Evolutionary conservation across 768 basidiomycete species (phyloP), one percentile per base, ranked within the genome.

Genomic region (Trametes meyenii): DNA sequence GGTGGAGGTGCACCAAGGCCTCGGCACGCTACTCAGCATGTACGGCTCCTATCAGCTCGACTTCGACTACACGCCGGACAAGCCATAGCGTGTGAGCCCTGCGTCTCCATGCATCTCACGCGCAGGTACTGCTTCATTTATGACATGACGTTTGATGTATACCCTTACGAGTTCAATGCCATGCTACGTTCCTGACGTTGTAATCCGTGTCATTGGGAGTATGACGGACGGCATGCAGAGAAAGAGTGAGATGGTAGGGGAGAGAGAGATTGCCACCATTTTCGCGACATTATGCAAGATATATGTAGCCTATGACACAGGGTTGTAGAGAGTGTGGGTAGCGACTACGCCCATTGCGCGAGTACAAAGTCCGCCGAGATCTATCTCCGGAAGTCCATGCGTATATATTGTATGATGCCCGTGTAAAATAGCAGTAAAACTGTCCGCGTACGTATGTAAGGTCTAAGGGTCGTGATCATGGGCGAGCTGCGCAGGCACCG

Each of bases 1-100:
- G 65, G 85, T 94, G 2, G 90, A 94, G 72, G 86, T 89, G 11
- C 85, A 91, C 66, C 78, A 76, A n/a, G 81, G 83, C 13, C 72
- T 90, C 24, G 90, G 82, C 21, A 88, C 84, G 0, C 70, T 90
- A 29, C 73, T 92, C 12, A 90, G 89, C 67, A 83, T 83, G 26
- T 72, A 81, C 63, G 87, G 87, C 14, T 74, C 75, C 61, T 92
- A 88, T 64, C 84, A 81, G 13, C 79, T 80, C 0, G 80, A 86
- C 21, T 87, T 89, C 50, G 57, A 59, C 51, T 35, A 53, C 6
- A 65, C 66, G n/a, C 33, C 48, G 0, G 60, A 50, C 21, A 56
- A 61, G 58, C 50, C n/a, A 12, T 51, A 51, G n/a, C 8, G 29
- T 8, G 29, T 3, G 29, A 8, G 29, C 29, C 40, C 3, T 12